Evolutionary conservation across 2,329 filamentous ascomycete genomes (phyloP).

Genomic region (Teratosphaeria destructans): DNA sequence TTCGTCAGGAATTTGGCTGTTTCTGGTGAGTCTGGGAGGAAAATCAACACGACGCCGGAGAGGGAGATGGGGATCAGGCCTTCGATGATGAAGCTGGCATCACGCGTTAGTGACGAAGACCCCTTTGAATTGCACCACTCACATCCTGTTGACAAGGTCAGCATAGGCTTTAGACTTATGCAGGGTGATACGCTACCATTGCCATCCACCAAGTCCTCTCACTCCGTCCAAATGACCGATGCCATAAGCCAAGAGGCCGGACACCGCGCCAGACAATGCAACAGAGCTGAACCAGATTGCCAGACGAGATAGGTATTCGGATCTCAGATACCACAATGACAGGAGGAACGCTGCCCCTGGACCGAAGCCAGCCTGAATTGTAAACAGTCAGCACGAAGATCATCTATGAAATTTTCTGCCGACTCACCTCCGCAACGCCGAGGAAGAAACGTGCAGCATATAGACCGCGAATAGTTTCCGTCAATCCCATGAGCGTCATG

Average conservation of each 20-base stretch:
- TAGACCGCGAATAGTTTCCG: constrained; percentile 33
- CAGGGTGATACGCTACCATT: constrained; percentile 9
- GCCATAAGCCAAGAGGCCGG: constrained; percentile 31
- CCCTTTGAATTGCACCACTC: neutral
- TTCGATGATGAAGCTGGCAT: constrained; percentile 59
- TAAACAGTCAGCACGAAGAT: neutral
- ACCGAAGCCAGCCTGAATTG: constrained; percentile 48
- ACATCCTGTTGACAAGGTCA: neutral
- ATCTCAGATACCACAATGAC: constrained; percentile 25
- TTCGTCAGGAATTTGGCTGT: constrained; percentile 50
- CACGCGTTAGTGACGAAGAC: neutral
- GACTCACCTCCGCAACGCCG: constrained; percentile 23
- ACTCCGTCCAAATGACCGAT: constrained; percentile 47
- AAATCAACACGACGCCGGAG: constrained; percentile 12
- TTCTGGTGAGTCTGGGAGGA: constrained; percentile 56
- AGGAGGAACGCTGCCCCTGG: constrained; percentile 34
- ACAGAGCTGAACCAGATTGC: constrained; percentile 27
- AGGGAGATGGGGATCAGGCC: constrained; percentile 19
- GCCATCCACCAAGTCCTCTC: constrained; percentile 54
- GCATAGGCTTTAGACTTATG: no score
- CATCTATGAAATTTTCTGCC: neutral
- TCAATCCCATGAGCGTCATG: constrained; percentile 32
- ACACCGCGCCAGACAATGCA: constrained; percentile 26
- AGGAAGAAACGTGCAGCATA: constrained; percentile 29
- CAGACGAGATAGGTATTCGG: constrained; percentile 23